Percentiles rank a stretch among this genome's conserved stretches.
Conservation (phyloP, 768 basidiomycete genomes). For the Lentinula lateritia region DNA sequence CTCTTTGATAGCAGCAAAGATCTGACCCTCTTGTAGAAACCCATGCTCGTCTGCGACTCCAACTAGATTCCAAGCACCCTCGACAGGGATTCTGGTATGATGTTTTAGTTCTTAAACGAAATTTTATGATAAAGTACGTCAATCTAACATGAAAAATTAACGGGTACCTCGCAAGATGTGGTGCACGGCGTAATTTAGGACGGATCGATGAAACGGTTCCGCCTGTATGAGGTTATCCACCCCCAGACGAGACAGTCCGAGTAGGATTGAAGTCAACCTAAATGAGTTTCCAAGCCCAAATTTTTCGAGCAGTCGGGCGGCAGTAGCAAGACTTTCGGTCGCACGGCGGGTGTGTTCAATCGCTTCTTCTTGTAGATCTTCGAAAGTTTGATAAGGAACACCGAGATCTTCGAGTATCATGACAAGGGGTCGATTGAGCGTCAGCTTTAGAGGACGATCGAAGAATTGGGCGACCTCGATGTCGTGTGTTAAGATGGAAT, state of each 20-base stretch:
- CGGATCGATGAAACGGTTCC: constrained; percentile 43
- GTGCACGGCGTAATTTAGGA: constrained; percentile 49
- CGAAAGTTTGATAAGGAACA: constrained; percentile 47
- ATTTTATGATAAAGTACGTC: neutral
- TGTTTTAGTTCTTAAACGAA: neutral
- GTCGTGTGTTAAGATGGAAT: constrained; percentile 34
- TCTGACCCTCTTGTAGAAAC: constrained; percentile 40
- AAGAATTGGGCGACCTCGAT: constrained; percentile 67
- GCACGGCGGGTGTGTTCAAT: constrained; percentile 42
- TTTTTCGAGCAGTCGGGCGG: constrained; percentile 45
- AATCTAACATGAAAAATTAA: neutral
- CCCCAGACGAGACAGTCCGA: constrained; percentile 42
- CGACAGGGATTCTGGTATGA: constrained; percentile 50
- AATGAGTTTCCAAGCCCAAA: constrained; percentile 57
- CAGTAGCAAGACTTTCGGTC: constrained; percentile 32
- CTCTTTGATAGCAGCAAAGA: constrained; percentile 56
- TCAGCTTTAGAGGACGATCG: constrained; percentile 39
- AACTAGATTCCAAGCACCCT: constrained; percentile 59
- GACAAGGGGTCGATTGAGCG: constrained; percentile 58
- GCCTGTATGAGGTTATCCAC: constrained; percentile 1
- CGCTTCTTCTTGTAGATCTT: constrained; percentile 45
- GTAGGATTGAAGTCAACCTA: constrained; percentile 47
- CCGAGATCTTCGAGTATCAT: constrained; percentile 62
- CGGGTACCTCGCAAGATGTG: constrained; percentile 42
- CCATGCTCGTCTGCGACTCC: constrained; percentile 65